phyloP scores from a whole-genome alignment of 83 land plant species.

The Thuja plicata region DNA sequence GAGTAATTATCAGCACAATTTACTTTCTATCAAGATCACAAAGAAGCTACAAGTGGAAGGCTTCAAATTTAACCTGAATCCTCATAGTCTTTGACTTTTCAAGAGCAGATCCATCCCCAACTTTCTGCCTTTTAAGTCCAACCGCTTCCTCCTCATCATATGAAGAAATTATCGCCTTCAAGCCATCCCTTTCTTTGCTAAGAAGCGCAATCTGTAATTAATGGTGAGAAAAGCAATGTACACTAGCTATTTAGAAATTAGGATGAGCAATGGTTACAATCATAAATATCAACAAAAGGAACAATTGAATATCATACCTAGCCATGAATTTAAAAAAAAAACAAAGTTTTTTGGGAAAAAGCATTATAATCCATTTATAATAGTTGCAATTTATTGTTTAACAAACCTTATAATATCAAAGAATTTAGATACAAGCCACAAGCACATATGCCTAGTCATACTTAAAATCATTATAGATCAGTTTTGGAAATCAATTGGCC shows the following conservation, averaged over 20 bases:
- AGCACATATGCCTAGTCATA: neutral
- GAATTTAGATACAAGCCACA: neutral
- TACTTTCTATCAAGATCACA: neutral
- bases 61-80: conserved; percentile 33
- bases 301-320: neutral
- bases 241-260: neutral
- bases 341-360: too few species aligned
- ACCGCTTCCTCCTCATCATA: conserved; percentile 26
- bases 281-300: neutral
- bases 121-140: conserved; percentile 33
- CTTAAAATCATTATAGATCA: neutral
- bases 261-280: neutral
- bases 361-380: too few species aligned
- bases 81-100: conserved; percentile 19
- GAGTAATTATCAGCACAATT: neutral
- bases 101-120: conserved; percentile 18
- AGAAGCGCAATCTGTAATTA: conserved; percentile 37
- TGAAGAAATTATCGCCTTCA: conserved; percentile 19
- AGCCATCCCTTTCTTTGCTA: conserved; percentile 55
- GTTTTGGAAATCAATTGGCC: neutral
- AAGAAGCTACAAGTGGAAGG: neutral
- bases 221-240: neutral
- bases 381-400: too few species aligned
- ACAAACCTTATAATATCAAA: neutral
- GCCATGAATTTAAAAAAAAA: neutral